These are phyloP conservation scores for Thelonectria olida DNA, from an alignment of 2,329 filamentous ascomycete genomes.

Conservation along the genomic window DNA sequence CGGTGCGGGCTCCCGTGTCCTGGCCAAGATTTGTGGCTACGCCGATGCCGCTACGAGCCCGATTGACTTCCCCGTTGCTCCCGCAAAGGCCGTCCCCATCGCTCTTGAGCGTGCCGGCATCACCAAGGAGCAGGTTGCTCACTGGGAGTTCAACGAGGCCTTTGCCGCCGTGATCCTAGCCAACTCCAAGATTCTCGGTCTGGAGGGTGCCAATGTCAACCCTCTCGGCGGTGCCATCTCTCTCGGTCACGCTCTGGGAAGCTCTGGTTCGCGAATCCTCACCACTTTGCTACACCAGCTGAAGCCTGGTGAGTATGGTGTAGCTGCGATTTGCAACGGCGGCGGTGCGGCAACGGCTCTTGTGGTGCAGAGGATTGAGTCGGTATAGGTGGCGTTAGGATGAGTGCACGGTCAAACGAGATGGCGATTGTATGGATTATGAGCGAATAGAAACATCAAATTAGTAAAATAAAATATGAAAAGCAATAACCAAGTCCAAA, in stretches of 20 bases:
- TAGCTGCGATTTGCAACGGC: slow-evolving; percentile 96
- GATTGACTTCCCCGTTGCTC: slow-evolving; percentile 94
- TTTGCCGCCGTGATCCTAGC: slow-evolving; percentile 96
- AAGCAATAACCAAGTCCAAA: too few species aligned
- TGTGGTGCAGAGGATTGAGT: slow-evolving; percentile 85
- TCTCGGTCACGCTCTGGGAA: slow-evolving; percentile 89
- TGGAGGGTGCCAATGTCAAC: slow-evolving; percentile 84
- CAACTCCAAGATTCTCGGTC: slow-evolving; percentile 89
- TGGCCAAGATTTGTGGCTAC: slow-evolving; percentile 86
- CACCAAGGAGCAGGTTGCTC: slow-evolving; percentile 86
- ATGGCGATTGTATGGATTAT: background rate
- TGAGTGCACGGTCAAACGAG: background rate
- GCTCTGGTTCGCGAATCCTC: slow-evolving; percentile 90
- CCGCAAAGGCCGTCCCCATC: slow-evolving; percentile 90
- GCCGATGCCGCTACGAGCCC: slow-evolving; percentile 92
- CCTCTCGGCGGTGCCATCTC: slow-evolving; percentile 91
- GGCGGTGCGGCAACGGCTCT: slow-evolving; percentile 92
- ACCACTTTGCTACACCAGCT: slow-evolving; percentile 92
- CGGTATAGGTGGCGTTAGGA: slow-evolving; percentile 51
- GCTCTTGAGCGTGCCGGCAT: slow-evolving; percentile 90
- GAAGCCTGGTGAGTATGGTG: slow-evolving; percentile 91
- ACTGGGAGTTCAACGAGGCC: slow-evolving; percentile 99
- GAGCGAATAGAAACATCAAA: background rate
- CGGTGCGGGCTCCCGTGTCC: slow-evolving; percentile 78
- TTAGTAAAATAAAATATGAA: too few species aligned